Conservation (phyloP, 108 stramenopile genomes). For the Skeletonema potamos region DNA sequence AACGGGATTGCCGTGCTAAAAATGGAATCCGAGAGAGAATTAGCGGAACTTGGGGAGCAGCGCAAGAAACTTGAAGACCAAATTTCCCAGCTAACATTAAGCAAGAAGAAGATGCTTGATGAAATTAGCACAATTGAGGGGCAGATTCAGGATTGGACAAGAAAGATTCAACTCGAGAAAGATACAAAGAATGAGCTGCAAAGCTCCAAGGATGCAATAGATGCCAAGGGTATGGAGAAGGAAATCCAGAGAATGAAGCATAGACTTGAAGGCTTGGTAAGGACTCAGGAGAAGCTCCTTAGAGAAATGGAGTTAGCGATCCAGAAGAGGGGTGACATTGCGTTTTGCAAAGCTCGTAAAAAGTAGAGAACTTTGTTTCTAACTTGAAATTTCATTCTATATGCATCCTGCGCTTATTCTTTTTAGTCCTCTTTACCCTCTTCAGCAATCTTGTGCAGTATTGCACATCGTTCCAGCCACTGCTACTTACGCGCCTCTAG, state of each 20-base stretch:
- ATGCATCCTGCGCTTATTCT: no score
- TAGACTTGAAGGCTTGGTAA: slow-evolving; percentile 57
- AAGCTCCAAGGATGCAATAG: slow-evolving; percentile 63
- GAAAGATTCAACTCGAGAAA: slow-evolving; percentile 85
- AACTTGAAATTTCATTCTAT: neutral
- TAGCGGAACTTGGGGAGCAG: slow-evolving; percentile 66
- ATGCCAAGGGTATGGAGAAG: slow-evolving; percentile 75
- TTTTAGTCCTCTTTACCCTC: no score
- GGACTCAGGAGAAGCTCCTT: slow-evolving; percentile 72
- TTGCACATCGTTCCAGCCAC: no score
- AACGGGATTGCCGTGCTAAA: slow-evolving; percentile 53
- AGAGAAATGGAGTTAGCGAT: slow-evolving; percentile 82
- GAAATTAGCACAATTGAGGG: slow-evolving; percentile 68
- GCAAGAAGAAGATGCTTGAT: slow-evolving; percentile 48
- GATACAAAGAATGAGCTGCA: slow-evolving; percentile 81
- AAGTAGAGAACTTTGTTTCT: no score
- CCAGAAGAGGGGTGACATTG: slow-evolving; percentile 75
- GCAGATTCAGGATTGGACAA: slow-evolving; percentile 75
- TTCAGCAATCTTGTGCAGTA: no score
- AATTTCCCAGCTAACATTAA: slow-evolving; percentile 37
- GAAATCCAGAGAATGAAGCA: slow-evolving; percentile 88
- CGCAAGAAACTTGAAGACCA: slow-evolving; percentile 39
- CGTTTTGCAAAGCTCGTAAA: neutral
- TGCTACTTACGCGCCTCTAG: slow-evolving; percentile 7
- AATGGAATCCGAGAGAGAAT: slow-evolving; percentile 67